These are phyloP conservation scores for Nemania bipapillata DNA, from an alignment of 2,329 filamentous ascomycete species.

Conservation along the genomic window DNA sequence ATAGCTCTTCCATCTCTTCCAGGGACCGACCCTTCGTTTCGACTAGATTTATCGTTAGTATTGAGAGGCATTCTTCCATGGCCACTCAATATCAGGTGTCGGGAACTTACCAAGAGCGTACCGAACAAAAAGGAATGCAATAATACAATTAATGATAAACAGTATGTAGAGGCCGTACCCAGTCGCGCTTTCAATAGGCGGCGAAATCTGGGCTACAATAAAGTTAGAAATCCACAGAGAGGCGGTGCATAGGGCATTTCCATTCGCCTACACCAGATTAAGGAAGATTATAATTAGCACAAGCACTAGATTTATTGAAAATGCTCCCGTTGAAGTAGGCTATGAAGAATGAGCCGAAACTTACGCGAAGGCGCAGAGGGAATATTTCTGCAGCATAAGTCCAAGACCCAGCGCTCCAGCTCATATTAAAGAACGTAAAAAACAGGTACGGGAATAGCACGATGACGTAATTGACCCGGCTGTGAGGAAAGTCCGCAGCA, in stretches of 20 bases:
- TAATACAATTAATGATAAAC: constrained; percentile 44
- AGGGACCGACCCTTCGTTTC: constrained; percentile 36
- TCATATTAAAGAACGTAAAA: constrained; percentile 50
- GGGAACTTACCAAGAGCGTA: constrained; percentile 42
- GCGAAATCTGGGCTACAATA: constrained; percentile 43
- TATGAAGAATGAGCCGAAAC: constrained; percentile 15
- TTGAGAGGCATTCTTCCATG: not conserved
- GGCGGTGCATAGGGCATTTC: constrained; percentile 48
- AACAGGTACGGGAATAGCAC: constrained; percentile 49
- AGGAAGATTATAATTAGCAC: not conserved
- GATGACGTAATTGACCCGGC: constrained; percentile 46
- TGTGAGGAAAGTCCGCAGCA: constrained; percentile 44
- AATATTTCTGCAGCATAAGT: constrained; percentile 51
- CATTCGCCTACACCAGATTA: constrained; percentile 44
- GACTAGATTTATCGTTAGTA: constrained; percentile 19
- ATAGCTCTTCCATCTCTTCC: constrained; percentile 46
- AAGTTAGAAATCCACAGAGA: constrained; percentile 50
- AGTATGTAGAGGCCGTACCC: constrained; percentile 47
- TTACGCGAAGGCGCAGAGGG: constrained; percentile 47
- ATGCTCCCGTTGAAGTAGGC: not conserved
- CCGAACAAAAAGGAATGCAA: constrained; percentile 47
- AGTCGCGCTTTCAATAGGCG: constrained; percentile 45
- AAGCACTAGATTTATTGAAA: not conserved
- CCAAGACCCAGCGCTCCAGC: constrained; percentile 50
- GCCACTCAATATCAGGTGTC: not conserved